A percentile compares a stretch with the other conserved stretches of the same genome.
Evolutionary conservation across 805 yeast genomes (phyloP).

Genomic region (Metschnikowia bowlesiae): DNA sequence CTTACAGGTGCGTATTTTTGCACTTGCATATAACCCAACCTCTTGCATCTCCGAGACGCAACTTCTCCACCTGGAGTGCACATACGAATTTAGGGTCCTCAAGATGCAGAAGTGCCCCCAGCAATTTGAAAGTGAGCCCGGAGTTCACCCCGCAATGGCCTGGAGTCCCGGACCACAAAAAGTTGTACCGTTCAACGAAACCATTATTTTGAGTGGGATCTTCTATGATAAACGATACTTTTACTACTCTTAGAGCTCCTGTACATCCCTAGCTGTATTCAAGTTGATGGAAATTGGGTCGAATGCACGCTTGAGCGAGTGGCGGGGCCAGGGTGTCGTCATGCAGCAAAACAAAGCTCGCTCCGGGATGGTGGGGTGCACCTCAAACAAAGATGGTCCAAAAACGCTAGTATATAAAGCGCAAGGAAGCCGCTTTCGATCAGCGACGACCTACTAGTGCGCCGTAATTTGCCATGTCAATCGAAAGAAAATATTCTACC

Average conservation of each 20-base stretch:
- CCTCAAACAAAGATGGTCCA: background rate
- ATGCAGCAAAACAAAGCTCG: background rate
- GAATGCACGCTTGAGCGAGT: background rate
- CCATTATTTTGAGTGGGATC: background rate
- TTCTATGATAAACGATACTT: background rate
- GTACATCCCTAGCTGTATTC: background rate
- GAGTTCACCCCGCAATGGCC: background rate
- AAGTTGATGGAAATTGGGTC: background rate
- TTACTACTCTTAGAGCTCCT: background rate
- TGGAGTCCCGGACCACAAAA: background rate
- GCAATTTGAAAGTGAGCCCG: background rate
- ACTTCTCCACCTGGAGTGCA: background rate
- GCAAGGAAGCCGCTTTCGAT: background rate
- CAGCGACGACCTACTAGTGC: background rate
- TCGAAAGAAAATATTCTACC: conserved; percentile 1
- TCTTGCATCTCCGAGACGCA: background rate
- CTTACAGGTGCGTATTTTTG: background rate
- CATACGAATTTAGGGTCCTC: background rate
- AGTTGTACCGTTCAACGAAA: background rate
- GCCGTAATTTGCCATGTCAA: background rate
- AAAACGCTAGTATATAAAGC: background rate
- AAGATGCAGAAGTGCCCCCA: background rate
- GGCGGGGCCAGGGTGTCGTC: background rate
- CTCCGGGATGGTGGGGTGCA: conserved; percentile 3
- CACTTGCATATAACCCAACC: background rate